Evolutionary conservation across 768 basidiomycete species (phyloP), one percentile per base, ranked within the genome.

Genomic region (Calocybe cyanea): DNA sequence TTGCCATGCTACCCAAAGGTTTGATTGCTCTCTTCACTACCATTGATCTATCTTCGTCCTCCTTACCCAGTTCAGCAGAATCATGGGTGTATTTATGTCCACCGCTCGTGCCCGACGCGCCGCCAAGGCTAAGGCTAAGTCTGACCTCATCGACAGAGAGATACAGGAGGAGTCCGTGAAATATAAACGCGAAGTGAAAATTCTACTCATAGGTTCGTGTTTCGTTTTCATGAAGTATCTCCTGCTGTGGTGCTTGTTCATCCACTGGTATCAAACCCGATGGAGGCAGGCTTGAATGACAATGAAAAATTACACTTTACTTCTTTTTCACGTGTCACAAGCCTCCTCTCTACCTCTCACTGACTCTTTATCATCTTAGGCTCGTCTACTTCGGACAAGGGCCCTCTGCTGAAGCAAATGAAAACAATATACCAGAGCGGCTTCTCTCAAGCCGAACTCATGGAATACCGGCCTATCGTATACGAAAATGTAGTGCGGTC

Each of bases 341-440:
- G n/a, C n/a, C 31, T 32, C 23, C 34, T 42, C 38, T 31, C 14
- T 18, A 3, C 14, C 31, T 17, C 17, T 11, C n/a, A n/a, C n/a
- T 38, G 23, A 50, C 46, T 43, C n/a, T 24, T n/a, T 33, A 15
- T 31, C n/a, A 3, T 83, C 90, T 50, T 85, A 94, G 93, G 94
- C 46, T 94, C 92, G 13, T 92, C 93, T 57, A 93, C 95, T 71
- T 91, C 87, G 1, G 94, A 93, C 4, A 97, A 97, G 68, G 85
- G 81, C 4, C 97, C 94, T 0, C 92, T 98, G 53, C 92, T 92
- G 25, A 92, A 92, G 63, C 90, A 92, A 63, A 92, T 92, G 90
- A 92, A 92, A 72, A 90, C 92, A 41, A 90, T 92, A n/a, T n/a
- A n/a, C n/a, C n/a, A n/a, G n/a, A n/a, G n/a, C n/a, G 90, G 90